These are phyloP conservation scores for Cyberlindnera meyerae DNA, from an alignment of 805 yeast species.

Conservation along the genomic window DNA sequence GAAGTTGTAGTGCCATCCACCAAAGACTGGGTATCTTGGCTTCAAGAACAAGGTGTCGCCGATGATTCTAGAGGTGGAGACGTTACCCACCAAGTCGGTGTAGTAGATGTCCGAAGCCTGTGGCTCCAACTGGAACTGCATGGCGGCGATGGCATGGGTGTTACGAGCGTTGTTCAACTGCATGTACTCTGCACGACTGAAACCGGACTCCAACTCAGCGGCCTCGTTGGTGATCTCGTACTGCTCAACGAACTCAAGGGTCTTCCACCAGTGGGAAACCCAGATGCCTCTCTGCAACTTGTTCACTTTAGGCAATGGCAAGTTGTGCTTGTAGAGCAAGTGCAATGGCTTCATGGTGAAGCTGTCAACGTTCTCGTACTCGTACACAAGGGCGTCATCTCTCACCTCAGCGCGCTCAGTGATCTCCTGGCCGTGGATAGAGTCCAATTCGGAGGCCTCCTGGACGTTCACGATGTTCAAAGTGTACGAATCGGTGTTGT, in stretches of 20 bases:
- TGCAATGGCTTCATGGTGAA: slow-evolving; percentile 45
- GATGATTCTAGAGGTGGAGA: slow-evolving; percentile 60
- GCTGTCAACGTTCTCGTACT: slow-evolving; percentile 49
- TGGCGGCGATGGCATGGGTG: slow-evolving; percentile 54
- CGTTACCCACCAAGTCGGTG: slow-evolving; percentile 90
- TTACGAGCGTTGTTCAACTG: slow-evolving; percentile 45
- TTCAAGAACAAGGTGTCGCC: slow-evolving; percentile 46
- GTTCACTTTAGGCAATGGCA: slow-evolving; percentile 59
- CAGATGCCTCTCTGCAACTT: slow-evolving; percentile 70
- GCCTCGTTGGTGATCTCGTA: slow-evolving; percentile 77
- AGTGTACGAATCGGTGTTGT: slow-evolving; percentile 45
- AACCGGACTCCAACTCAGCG: slow-evolving; percentile 64
- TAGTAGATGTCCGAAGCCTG: slow-evolving; percentile 64
- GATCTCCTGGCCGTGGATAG: slow-evolving; percentile 18
- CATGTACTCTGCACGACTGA: slow-evolving; percentile 78
- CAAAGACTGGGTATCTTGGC: slow-evolving; percentile 93
- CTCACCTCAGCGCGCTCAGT: slow-evolving; percentile 36
- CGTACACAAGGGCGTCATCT: slow-evolving; percentile 43
- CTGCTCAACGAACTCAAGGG: slow-evolving; percentile 76
- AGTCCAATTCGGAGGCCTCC: slow-evolving; percentile 41
- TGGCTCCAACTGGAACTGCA: slow-evolving; percentile 52
- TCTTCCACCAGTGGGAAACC: slow-evolving; percentile 80
- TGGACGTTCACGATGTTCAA: slow-evolving; percentile 42
- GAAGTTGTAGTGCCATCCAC: slow-evolving; percentile 94
- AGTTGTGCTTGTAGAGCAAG: slow-evolving; percentile 57